Conservation (phyloP, 805 yeast genomes). For the Hanseniaspora jakobsenii region DNA sequence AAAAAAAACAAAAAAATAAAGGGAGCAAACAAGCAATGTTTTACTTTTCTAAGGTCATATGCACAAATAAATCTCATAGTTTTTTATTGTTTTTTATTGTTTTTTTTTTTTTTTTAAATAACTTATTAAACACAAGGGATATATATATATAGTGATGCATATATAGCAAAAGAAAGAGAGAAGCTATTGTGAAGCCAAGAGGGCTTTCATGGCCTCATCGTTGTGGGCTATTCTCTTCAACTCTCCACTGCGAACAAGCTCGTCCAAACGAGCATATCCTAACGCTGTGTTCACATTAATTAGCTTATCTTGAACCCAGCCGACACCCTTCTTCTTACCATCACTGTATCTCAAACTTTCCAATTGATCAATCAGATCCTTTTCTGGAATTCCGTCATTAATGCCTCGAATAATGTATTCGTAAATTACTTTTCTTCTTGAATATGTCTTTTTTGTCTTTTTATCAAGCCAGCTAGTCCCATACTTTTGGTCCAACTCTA, state of each 20-base stretch:
- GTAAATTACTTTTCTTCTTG: slow-evolving; percentile 29
- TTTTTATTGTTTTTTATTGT: no score
- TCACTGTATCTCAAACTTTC: slow-evolving; percentile 26
- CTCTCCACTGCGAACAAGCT: slow-evolving; percentile 7
- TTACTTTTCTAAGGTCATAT: no score
- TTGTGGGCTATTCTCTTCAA: slow-evolving; percentile 5
- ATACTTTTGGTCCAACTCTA: slow-evolving; percentile 31
- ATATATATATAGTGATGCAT: no score
- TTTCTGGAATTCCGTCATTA: slow-evolving; percentile 27
- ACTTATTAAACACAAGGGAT: no score
- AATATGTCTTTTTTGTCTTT: slow-evolving; percentile 28
- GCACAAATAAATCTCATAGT: no score
- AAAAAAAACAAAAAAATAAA: no score
- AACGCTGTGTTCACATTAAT: slow-evolving; percentile 10
- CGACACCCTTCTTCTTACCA: slow-evolving; percentile 29
- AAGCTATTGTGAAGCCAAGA: neutral
- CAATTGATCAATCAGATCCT: slow-evolving; percentile 25
- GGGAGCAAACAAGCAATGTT: no score
- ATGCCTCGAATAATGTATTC: slow-evolving; percentile 28
- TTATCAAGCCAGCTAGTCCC: slow-evolving; percentile 34
- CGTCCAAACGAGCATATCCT: slow-evolving; percentile 12
- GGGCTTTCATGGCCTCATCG: neutral
- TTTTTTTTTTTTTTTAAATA: no score
- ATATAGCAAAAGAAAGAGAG: neutral
- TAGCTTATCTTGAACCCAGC: slow-evolving; percentile 27